phyloP scores from a whole-genome alignment of 2,329 filamentous ascomycete genomes.

The Talaromyces funiculosus region DNA sequence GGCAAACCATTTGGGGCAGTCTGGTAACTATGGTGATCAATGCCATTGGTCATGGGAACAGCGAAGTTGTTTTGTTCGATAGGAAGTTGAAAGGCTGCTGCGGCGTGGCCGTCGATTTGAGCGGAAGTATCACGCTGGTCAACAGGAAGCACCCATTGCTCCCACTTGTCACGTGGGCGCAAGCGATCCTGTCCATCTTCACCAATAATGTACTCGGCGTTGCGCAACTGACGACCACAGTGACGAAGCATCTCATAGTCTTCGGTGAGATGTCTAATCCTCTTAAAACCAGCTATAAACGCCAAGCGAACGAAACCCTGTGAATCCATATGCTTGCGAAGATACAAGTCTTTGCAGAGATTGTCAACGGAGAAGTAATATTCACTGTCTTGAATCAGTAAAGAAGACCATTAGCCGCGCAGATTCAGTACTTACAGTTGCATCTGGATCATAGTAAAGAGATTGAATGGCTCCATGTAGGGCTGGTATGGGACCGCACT shows the following conservation, averaged over 20 bases:
- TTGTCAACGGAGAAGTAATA: constrained; percentile 99
- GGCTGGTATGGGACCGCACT: constrained; percentile 54
- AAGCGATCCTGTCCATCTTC: constrained; percentile 74
- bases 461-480: constrained; percentile 53
- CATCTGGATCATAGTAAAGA: constrained; percentile 54
- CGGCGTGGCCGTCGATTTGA: constrained; percentile 64
- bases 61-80: constrained; percentile 26
- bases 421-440: constrained; percentile 47
- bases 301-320: constrained; percentile 82
- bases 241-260: constrained; percentile 69
- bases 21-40: constrained; percentile 17
- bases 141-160: constrained; percentile 68
- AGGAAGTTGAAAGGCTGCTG: constrained; percentile 29
- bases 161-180: constrained; percentile 69
- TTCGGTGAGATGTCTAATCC: constrained; percentile 66
- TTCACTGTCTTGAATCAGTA: constrained; percentile 54
- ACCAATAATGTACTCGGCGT: constrained; percentile 68
- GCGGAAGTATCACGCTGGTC: constrained; percentile 67
- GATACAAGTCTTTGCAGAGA: constrained; percentile 83
- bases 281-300: constrained; percentile 79
- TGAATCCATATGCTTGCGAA: constrained; percentile 88
- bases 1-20: constrained; percentile 21
- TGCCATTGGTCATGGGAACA: constrained; percentile 24
- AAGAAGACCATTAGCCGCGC: background rate
- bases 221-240: constrained; percentile 66